Base-by-base conservation (phyloP, 768 basidiomycete species). In the Thelephora ganbajun region DNA sequence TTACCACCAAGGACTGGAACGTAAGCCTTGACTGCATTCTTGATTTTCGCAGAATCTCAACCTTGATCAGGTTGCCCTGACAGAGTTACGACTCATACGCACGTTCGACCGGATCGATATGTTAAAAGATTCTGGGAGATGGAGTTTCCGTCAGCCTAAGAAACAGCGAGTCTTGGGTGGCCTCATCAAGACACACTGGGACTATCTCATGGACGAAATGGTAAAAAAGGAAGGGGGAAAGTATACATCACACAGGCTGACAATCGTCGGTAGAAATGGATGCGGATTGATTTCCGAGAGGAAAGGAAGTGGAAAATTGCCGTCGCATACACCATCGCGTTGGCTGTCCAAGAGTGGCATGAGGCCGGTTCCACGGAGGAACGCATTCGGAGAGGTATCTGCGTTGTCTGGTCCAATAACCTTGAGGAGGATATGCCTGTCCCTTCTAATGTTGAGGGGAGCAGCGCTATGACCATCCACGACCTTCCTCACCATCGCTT, bases 131-230 rank as follows among this genome's bases (percentile, higher is more conserved):
- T 74, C 73, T 11, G 81, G 80, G 3, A 69, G 77, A 33, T 99
- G 96, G 94, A 84, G 85, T 54, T 88, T 94, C 56, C 69, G 94
- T 46, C 96, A 99, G 58, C 91, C 92, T 9, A 97, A 94, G 65
- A 94, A 92, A 63, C 88, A 93, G 58, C 73, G 86, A 50, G 83
- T 79, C 23, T 72, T 91, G 14, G 79, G 82, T 18, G 79, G 80
- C 1, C 54, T 81, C 44, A 67, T 70, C 2, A 96, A 93, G 65
- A 78, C 83, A 0, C 91, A 97, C 58, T 93, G 90, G 90, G 96
- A 98, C 60, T 86, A 92, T 63, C 69, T 99, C 33, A 65, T 99
- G 62, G 94, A 98, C 51, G 96, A 99, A 64, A 91, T 97, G 91
- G 90, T 88, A 47, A 55, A 75, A 9, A 30, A 9, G 26, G 26